Evolutionary conservation across 768 basidiomycete species (phyloP), one percentile per base, ranked within the genome.

Genomic region (Myochromella boudieri): DNA sequence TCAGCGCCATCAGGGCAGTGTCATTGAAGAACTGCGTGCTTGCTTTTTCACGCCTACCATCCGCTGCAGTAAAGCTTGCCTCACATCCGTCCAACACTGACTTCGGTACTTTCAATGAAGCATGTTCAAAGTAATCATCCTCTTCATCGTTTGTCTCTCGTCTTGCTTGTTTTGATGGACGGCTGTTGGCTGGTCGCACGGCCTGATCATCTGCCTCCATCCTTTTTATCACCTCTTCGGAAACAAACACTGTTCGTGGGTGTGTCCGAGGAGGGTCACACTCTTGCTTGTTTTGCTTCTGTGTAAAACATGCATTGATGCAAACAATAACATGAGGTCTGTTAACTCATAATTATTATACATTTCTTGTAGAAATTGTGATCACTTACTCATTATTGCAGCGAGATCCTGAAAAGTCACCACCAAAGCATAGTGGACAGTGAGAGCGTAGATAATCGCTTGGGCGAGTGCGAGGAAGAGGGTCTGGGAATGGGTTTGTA

Each of bases 1-100:
- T 51, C 0, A 71, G 37, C 0, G 57, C 65, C 66, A 71, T 68
- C 14, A 69, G 39, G 0, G 60, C 67, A 0, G 61, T 68, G 37
- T 68, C 63, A 4, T 40, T 49, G 36, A 59, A 59, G 36, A 54
- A n/a, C n/a, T n/a, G n/a, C n/a, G n/a, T n/a, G n/a, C n/a, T n/a
- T n/a, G n/a, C n/a, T n/a, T n/a, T n/a, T 54, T 26, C 48, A 8
- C 46, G 52, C 11, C 25, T 45, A 48, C 56, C 60, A 49, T 62
- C 59, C 6, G 57, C 59, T 4, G 60, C 60, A 9, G 36, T 57
- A 36, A 61, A 61, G 11, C 42, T 43, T 4, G 34, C 47, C 15
- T 46, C 27, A 28, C 60, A 61, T 1, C 40, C 55, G 20, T 56
- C 50, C 3, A 58, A 42, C 1, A 52, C 53, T 4, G 54, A 51